A percentile compares a stretch with the other conserved stretches of the same genome.
Evolutionary conservation across 1,284 basidiomycete species (phyloP).

Genomic region (Albatrellus sp.): DNA sequence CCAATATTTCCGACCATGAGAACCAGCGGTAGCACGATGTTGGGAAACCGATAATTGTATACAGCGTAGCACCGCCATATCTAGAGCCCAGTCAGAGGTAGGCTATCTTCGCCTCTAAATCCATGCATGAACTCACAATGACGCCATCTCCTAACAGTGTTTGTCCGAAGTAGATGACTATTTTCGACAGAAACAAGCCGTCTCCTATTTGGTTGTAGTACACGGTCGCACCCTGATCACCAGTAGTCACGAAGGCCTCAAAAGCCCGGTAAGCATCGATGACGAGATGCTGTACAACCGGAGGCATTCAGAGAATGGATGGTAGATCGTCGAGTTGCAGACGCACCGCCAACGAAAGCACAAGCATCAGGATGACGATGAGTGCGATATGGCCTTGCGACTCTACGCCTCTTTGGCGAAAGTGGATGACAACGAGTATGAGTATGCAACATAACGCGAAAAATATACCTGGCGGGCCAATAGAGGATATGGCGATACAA

Average conservation of each 20-base stretch:
- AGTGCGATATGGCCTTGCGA: no score
- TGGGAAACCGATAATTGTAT: neutral
- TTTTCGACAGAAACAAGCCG: neutral
- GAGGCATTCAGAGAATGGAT: neutral
- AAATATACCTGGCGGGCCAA: neutral
- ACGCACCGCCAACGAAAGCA: neutral
- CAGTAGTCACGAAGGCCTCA: neutral
- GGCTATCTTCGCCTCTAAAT: neutral
- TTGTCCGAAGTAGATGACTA: neutral
- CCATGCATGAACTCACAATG: neutral
- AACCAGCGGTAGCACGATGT: neutral
- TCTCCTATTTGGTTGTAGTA: neutral
- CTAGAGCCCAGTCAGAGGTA: neutral
- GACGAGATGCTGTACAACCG: neutral
- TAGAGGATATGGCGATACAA: no score
- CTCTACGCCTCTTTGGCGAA: neutral
- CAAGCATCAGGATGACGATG: neutral
- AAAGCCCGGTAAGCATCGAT: neutral
- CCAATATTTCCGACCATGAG: neutral
- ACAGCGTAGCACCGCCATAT: constrained; percentile 1
- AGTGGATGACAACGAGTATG: neutral
- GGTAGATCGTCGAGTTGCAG: neutral
- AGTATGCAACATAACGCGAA: neutral
- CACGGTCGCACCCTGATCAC: neutral
- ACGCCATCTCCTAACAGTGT: constrained; percentile 1